Conservation (phyloP, 2,329 filamentous ascomycete species). For the Cladorrhinum sp. region DNA sequence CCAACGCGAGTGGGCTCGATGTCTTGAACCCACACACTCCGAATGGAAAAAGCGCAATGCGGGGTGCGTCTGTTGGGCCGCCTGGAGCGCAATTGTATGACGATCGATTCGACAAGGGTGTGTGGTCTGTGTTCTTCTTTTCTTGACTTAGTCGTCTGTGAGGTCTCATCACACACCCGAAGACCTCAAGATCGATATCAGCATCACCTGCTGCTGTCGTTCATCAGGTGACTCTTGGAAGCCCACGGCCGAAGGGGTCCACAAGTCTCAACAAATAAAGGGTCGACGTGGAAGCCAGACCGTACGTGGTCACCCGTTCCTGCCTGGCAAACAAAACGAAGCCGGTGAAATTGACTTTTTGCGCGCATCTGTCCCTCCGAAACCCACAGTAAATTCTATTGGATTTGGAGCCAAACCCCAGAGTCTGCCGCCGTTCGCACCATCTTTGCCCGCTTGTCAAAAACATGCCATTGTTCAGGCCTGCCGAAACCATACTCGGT, state of each 20-base stretch:
- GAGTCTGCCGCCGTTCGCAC: too few species aligned
- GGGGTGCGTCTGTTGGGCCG: constrained; percentile 4
- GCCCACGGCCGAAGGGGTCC: not conserved
- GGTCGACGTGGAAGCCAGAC: not conserved
- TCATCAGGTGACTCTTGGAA: constrained; percentile 4
- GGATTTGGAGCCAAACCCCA: too few species aligned
- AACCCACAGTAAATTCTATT: not conserved
- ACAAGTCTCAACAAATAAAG: not conserved
- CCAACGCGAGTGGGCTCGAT: not conserved
- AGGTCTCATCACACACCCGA: not conserved
- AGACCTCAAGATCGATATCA: not conserved
- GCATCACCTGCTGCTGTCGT: constrained; percentile 2
- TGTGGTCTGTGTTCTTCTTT: not conserved
- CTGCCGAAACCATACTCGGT: not conserved
- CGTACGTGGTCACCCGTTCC: not conserved
- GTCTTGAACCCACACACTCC: not conserved
- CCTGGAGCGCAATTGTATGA: constrained; percentile 1
- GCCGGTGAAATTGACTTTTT: not conserved
- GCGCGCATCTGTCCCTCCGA: not conserved
- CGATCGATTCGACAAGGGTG: constrained; percentile 8
- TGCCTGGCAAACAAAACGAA: not conserved
- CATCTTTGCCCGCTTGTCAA: not conserved
- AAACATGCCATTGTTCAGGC: not conserved
- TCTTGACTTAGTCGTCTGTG: not conserved
- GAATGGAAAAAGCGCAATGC: constrained; percentile 1